Evolutionary conservation across 2,329 filamentous ascomycete species (phyloP).

Genomic region (Chrysoporthe austroafricana): DNA sequence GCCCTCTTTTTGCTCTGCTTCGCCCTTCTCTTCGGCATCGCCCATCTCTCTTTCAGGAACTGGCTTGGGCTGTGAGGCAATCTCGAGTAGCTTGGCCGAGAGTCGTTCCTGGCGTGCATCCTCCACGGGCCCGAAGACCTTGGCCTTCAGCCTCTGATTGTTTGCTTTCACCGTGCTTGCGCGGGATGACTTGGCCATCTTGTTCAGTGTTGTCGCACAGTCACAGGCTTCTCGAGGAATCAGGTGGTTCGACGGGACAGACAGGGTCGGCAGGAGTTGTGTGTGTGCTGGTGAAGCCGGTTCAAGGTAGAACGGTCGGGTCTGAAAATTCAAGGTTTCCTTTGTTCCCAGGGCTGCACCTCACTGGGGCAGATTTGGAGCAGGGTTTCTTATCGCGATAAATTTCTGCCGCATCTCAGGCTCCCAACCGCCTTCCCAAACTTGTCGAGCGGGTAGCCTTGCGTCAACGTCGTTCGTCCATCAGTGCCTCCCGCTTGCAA

Average conservation of each 20-base stretch:
- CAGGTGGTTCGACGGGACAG: background rate
- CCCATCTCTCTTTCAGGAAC: conserved; percentile 42
- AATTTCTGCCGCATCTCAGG: background rate
- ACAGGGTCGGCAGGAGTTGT: no score
- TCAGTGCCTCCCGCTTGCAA: background rate
- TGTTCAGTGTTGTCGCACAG: background rate
- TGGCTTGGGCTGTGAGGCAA: conserved; percentile 79
- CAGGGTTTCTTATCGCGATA: conserved; percentile 12
- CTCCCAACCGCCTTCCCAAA: conserved; percentile 17
- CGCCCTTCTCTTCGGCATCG: conserved; percentile 53
- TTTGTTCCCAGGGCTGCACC: background rate
- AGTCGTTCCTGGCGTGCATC: conserved; percentile 79
- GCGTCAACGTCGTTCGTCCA: conserved; percentile 13
- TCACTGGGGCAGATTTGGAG: conserved; percentile 6
- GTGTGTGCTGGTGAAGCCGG: background rate
- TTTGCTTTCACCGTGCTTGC: conserved; percentile 82
- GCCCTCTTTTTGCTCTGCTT: conserved; percentile 35
- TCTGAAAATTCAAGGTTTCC: conserved; percentile 14
- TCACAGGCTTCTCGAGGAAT: no score
- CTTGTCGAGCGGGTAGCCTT: conserved; percentile 10
- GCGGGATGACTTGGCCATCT: conserved; percentile 87
- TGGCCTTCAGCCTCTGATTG: conserved; percentile 76
- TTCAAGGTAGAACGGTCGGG: background rate
- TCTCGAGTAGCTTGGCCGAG: conserved; percentile 81
- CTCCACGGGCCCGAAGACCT: conserved; percentile 84